Percentiles rank a stretch among this genome's conserved stretches.
phyloP scores from a whole-genome alignment of 768 basidiomycete species.

The Hortiboletus campestris region DNA sequence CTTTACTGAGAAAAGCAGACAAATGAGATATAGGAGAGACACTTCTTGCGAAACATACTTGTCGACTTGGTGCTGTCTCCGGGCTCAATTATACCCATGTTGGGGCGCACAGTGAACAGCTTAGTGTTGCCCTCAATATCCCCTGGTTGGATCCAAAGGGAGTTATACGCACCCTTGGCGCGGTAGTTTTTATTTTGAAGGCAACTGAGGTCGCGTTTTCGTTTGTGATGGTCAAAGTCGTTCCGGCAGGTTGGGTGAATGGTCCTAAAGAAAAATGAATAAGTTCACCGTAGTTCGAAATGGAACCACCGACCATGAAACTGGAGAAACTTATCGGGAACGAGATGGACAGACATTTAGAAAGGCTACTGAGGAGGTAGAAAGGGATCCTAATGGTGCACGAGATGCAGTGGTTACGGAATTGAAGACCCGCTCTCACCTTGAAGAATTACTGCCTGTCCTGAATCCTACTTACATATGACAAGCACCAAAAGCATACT shows the following conservation, averaged over 20 bases:
- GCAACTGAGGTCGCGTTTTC: constrained; percentile 81
- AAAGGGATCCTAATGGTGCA: neutral
- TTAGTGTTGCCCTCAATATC: constrained; percentile 26
- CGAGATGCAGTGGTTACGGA: neutral
- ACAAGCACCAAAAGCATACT: too few relatives aligned
- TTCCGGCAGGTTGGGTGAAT: constrained; percentile 81
- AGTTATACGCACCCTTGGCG: constrained; percentile 68
- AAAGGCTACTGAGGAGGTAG: neutral
- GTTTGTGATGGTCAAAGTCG: constrained; percentile 77
- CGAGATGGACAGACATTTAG: constrained; percentile 77
- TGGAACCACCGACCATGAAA: constrained; percentile 62
- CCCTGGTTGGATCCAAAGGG: neutral
- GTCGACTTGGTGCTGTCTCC: constrained; percentile 87
- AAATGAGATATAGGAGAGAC: neutral
- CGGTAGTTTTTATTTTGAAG: constrained; percentile 99
- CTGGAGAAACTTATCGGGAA: constrained; percentile 65
- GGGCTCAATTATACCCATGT: constrained; percentile 87
- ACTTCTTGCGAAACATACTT: constrained; percentile 49
- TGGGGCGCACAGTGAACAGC: constrained; percentile 91
- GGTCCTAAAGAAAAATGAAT: constrained; percentile 56
- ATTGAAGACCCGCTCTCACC: neutral
- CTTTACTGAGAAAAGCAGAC: constrained; percentile 57
- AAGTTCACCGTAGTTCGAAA: constrained; percentile 1
- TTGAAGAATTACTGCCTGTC: neutral
- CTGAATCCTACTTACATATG: too few relatives aligned